These are phyloP conservation scores for Pythium volutum DNA, from an alignment of 352 stramenopile genomes.

Conservation along the genomic window DNA sequence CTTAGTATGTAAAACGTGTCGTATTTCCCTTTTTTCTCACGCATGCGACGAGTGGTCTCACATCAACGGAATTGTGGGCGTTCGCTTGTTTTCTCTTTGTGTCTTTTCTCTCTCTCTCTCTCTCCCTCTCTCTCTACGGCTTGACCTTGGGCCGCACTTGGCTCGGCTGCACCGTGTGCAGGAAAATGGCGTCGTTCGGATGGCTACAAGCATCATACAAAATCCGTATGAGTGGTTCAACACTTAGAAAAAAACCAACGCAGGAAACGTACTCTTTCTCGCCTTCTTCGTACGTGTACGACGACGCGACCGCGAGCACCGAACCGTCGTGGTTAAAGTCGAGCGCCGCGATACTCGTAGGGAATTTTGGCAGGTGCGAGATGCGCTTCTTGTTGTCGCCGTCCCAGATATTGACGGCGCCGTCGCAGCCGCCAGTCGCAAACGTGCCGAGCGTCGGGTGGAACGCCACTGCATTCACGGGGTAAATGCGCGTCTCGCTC, in stretches of 20 bases:
- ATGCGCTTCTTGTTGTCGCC: constrained; percentile 95
- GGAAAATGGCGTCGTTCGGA: constrained; percentile 92
- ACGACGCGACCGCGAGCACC: constrained; percentile 92
- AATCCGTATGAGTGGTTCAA: constrained; percentile 2
- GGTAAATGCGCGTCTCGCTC: constrained; percentile 88
- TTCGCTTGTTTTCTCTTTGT: too few species aligned
- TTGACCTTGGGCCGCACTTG: constrained; percentile 83
- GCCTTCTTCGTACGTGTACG: constrained; percentile 97
- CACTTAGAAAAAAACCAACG: background rate
- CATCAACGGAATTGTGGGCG: too few species aligned
- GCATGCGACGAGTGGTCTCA: too few species aligned
- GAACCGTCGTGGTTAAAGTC: constrained; percentile 94
- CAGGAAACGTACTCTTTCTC: constrained; percentile 87
- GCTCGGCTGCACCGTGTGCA: constrained; percentile 84
- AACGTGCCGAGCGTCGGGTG: constrained; percentile 94
- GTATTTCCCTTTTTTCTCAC: too few species aligned
- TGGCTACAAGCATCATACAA: constrained; percentile 47
- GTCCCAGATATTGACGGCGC: constrained; percentile 92
- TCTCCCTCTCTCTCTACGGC: background rate
- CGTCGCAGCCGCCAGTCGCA: constrained; percentile 95
- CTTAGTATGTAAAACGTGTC: background rate
- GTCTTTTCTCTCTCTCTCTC: too few species aligned
- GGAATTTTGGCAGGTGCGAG: constrained; percentile 76
- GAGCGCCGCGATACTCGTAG: constrained; percentile 89
- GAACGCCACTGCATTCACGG: constrained; percentile 96